Evolutionary conservation across 768 basidiomycete genomes (phyloP), one percentile per base, ranked within the genome.

Genomic region (Kwoniella botswanensis): DNA sequence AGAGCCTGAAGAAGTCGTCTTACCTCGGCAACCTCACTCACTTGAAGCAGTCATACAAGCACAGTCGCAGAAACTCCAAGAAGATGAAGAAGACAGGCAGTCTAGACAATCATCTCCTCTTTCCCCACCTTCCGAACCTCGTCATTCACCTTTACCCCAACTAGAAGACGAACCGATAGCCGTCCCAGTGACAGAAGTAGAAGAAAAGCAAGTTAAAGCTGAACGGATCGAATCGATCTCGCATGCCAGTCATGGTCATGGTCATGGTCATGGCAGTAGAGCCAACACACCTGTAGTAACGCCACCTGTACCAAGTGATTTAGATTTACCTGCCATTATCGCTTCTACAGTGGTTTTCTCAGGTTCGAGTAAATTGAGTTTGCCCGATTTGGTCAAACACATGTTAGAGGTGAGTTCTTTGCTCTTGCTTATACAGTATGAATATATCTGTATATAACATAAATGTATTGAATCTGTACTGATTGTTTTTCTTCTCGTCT

Each of bases 381-480:
- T 78, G 42, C 81, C 81, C 26, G 82, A 83, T 71, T 68, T 83
- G n/a, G 81, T 83, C 55, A 83, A 82, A 65, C 77, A 78, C 35
- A 78, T 83, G 70, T 66, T 83, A 17, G 82, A 83, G 67, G 82
- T 83, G 70, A 75, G 82, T 78, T 6, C 35, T 35, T 50, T 11
- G 11, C 18, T n/a, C 6, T 24, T 9, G 59, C n/a, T 29, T 59
- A 17, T 52, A 21, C 21, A 52, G 50, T 52, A 52, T 21, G 35
- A 52, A 12, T 65, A 17, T 26, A 15, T 46, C 21, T 35, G 22
- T 35, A 60, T 2, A 42, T 60, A 17, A 21, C 41, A 43, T 12
- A 61, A 35, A 22, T 18, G n/a, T n/a, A 12, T 24, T n/a, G 59
- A 21, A 2, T 18, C 52, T 44, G n/a, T 46, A 17, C 22, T 63